Evolutionary conservation across 2,329 filamentous ascomycete genomes (phyloP).

Genomic region (Fusarium praegraminearum): DNA sequence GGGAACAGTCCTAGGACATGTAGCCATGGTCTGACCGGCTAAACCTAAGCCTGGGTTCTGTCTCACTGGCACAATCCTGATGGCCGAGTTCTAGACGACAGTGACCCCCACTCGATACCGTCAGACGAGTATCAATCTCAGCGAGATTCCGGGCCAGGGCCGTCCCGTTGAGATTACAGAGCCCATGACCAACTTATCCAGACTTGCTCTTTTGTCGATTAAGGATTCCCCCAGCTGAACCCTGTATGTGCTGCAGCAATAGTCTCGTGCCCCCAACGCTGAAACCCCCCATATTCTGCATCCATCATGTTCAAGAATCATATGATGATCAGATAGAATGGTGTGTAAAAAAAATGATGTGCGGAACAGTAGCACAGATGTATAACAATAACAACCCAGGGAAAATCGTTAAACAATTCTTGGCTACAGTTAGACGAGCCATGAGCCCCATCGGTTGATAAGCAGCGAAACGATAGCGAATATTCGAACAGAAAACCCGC

Average conservation of each 20-base stretch:
- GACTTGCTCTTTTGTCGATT: slow-evolving; percentile 13
- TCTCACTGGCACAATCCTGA: slow-evolving; percentile 12
- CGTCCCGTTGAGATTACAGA: slow-evolving; percentile 11
- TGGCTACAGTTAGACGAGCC: slow-evolving; percentile 2
- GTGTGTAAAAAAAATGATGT: not conserved
- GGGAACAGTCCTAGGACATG: slow-evolving; percentile 13
- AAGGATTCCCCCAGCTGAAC: slow-evolving; percentile 1
- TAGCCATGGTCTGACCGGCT: slow-evolving; percentile 40
- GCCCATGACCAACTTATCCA: slow-evolving; percentile 14
- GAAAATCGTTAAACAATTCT: slow-evolving; percentile 8
- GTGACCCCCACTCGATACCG: slow-evolving; percentile 6
- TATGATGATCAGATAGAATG: slow-evolving; percentile 20
- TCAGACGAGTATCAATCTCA: slow-evolving; percentile 12
- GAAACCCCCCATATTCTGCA: slow-evolving; percentile 23
- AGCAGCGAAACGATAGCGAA: slow-evolving; percentile 29
- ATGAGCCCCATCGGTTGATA: slow-evolving; percentile 24
- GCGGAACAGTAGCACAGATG: not conserved
- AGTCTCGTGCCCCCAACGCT: slow-evolving; percentile 31
- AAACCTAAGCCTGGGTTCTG: slow-evolving; percentile 25
- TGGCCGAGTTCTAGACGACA: slow-evolving; percentile 14
- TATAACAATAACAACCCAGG: not conserved
- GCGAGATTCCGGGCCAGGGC: slow-evolving; percentile 22
- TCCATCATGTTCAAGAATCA: slow-evolving; percentile 17
- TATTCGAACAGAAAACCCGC: slow-evolving; percentile 16
- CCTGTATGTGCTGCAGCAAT: slow-evolving; percentile 28